Evolutionary conservation across 2,329 filamentous ascomycete species (phyloP).

Genomic region (Fusarium sp.): DNA sequence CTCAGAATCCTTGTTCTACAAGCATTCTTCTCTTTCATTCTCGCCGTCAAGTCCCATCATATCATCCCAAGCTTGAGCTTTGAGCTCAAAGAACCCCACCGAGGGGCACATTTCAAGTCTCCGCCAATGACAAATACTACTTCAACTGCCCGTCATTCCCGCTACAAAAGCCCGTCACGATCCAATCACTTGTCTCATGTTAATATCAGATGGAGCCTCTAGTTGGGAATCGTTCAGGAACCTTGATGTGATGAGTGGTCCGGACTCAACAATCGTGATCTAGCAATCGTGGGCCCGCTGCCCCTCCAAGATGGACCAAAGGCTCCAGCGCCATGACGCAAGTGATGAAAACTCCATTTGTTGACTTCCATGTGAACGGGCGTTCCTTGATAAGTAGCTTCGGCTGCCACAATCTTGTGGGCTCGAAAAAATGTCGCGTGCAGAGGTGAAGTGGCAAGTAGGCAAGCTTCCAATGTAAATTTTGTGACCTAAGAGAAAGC

Average conservation of each 20-base stretch:
- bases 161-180: conserved; percentile 8
- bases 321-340: conserved; percentile 26
- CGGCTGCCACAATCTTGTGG: background rate
- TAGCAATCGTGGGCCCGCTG: conserved; percentile 17
- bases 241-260: conserved; percentile 23
- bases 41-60: conserved; percentile 13
- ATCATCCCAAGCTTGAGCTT: conserved; percentile 9
- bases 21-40: background rate
- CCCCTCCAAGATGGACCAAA: conserved; percentile 26
- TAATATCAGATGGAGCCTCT: conserved; percentile 34
- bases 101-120: conserved; percentile 29
- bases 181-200: conserved; percentile 37
- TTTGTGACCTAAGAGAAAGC: background rate
- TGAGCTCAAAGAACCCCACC: conserved; percentile 32
- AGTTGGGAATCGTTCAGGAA: conserved; percentile 18
- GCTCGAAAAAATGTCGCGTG: background rate
- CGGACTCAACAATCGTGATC: conserved; percentile 34
- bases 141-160: conserved; percentile 28
- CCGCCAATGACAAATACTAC: conserved; percentile 22
- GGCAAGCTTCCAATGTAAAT: background rate
- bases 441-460: background rate
- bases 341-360: background rate
- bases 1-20: background rate
- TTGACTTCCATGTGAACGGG: background rate
- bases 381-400: background rate